Evolutionary conservation across 768 basidiomycete species (phyloP).

Genomic region (Lepiota subincarnata): DNA sequence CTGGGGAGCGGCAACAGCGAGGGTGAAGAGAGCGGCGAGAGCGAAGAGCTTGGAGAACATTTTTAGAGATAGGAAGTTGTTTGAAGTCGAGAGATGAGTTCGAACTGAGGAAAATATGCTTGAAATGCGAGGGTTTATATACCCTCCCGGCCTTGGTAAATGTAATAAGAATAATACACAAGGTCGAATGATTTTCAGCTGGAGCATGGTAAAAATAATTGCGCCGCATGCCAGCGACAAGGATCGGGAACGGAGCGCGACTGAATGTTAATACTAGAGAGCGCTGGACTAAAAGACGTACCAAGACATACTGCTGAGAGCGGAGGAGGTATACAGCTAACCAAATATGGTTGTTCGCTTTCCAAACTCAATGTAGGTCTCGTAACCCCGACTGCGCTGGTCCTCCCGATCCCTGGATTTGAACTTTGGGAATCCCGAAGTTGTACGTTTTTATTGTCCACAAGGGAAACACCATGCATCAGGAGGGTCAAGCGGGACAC

Average conservation of each 20-base stretch:
- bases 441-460: too few relatives aligned
- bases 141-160: constrained; percentile 8
- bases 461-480: too few relatives aligned
- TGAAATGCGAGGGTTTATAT: constrained; percentile 6
- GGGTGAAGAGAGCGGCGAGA: background rate
- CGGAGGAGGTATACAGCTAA: too few relatives aligned
- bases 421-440: too few relatives aligned
- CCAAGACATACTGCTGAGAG: too few relatives aligned
- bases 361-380: background rate
- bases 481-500: too few relatives aligned
- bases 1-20: constrained; percentile 1
- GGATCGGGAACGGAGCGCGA: too few relatives aligned
- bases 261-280: too few relatives aligned
- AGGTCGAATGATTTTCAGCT: constrained; percentile 7
- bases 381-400: constrained; percentile 4
- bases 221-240: too few relatives aligned
- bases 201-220: too few relatives aligned
- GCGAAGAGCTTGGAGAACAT: constrained; percentile 3
- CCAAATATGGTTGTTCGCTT: too few relatives aligned
- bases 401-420: background rate
- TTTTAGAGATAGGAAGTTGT: background rate
- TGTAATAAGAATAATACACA: background rate
- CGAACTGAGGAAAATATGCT: constrained; percentile 17
- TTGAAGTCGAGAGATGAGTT: constrained; percentile 14
- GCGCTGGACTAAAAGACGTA: too few relatives aligned